Evolutionary conservation across 768 basidiomycete genomes (phyloP).

Genomic region (Leccinellum albellum): DNA sequence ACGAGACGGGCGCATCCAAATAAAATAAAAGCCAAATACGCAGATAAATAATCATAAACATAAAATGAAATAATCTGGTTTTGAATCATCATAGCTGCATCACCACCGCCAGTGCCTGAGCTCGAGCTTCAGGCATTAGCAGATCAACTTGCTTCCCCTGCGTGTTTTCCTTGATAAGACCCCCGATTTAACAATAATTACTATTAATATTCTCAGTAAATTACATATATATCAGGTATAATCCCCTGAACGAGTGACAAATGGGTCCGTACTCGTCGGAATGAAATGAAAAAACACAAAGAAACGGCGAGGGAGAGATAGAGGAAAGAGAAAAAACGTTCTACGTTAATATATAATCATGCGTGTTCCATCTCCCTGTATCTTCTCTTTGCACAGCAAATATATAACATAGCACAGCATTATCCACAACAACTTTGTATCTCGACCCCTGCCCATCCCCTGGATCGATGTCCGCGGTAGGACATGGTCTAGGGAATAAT

Average conservation of each 20-base stretch:
- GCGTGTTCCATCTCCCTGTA: conserved; percentile 3
- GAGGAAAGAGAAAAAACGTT: background rate
- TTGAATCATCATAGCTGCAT: too few species aligned
- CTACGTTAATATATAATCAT: conserved; percentile 14
- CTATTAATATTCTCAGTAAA: conserved; percentile 2
- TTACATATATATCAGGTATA: conserved; percentile 30
- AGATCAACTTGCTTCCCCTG: background rate
- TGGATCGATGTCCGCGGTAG: background rate
- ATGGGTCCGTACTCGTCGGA: conserved; percentile 28
- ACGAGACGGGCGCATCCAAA: background rate
- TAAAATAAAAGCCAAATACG: background rate
- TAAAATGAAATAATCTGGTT: background rate
- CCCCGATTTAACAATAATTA: background rate
- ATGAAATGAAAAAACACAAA: conserved; percentile 7
- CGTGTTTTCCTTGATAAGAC: background rate
- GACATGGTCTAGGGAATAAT: background rate
- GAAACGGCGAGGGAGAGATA: background rate
- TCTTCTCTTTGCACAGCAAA: conserved; percentile 1
- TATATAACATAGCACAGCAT: background rate
- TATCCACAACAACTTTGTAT: background rate
- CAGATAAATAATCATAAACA: background rate
- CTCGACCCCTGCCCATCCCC: background rate
- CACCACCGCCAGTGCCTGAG: background rate
- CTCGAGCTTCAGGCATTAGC: background rate
- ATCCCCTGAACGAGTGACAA: conserved; percentile 18